These are phyloP conservation scores for Aspergillus jensenii DNA, from an alignment of 2,329 filamentous ascomycete genomes.

Conservation along the genomic window DNA sequence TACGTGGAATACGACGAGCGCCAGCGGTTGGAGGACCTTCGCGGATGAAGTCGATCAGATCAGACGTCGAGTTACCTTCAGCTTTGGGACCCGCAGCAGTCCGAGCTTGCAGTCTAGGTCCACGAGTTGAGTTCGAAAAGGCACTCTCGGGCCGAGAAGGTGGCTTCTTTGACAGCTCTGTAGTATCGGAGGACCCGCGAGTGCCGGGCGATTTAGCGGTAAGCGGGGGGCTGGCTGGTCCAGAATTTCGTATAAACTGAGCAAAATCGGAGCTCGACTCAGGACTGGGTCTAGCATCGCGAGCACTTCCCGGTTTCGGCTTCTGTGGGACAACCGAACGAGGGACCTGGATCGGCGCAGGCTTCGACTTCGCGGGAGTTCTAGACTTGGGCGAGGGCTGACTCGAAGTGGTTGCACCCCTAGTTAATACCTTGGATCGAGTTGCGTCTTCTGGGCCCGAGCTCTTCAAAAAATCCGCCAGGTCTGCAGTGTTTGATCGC, in stretches of 20 bases:
- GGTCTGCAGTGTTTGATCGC: constrained; percentile 35
- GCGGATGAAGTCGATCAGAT: constrained; percentile 93
- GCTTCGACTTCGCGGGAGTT: constrained; percentile 24
- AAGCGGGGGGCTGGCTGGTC: constrained; percentile 51
- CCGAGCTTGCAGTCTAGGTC: constrained; percentile 65
- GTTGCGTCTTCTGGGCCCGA: constrained; percentile 30
- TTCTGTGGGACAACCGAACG: constrained; percentile 19
- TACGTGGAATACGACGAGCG: constrained; percentile 72
- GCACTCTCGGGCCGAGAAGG: constrained; percentile 16
- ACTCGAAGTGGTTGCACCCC: constrained; percentile 1
- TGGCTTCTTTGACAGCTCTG: constrained; percentile 17
- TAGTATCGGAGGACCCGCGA: constrained; percentile 18
- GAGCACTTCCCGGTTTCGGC: constrained; percentile 48
- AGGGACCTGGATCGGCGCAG: constrained; percentile 24
- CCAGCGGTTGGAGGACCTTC: constrained; percentile 70
- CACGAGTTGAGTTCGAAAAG: constrained; percentile 19
- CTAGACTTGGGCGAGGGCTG: constrained; percentile 20
- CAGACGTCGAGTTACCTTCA: constrained; percentile 65
- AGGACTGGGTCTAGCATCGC: constrained; percentile 69
- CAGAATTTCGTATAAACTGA: constrained; percentile 84
- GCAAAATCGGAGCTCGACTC: constrained; percentile 81
- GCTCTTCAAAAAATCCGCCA: constrained; percentile 40
- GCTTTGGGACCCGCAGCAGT: constrained; percentile 63
- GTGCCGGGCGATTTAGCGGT: constrained; percentile 10
- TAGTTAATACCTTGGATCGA: constrained; percentile 21